Evolutionary conservation across 2,329 filamentous ascomycete species (phyloP), one percentile per base, ranked within the genome.

Genomic region (Diaporthe eres): DNA sequence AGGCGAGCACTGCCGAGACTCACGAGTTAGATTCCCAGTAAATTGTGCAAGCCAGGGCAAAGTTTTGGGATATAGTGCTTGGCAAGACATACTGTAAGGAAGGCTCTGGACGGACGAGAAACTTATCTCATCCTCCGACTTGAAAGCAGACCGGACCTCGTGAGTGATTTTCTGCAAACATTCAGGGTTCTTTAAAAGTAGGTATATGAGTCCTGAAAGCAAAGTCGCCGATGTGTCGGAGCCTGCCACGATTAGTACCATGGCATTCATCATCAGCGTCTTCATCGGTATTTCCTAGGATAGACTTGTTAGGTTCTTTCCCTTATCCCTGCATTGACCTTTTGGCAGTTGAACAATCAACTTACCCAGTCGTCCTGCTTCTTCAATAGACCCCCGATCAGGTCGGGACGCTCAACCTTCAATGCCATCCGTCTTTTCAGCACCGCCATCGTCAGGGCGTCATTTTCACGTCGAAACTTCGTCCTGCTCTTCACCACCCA

Each of bases 71-170:
- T 31, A 10, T 25, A 12, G 5, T 9, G 19, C 9, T 19, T n/a
- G 13, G 28, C 4, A 87, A 77, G 19, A 15, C 87, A 81, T 37
- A 89, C 79, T 79, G 72, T 87, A 87, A 10, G 80, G 75, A 0
- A 87, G 78, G 17, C 79, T 78, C 58, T 79, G 77, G 7, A 83
- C 79, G 8, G 80, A 81, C 1, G 76, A 72, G 22, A 85, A 78
- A 22, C 78, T 81, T 70, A 88, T 87, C 13, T 86, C 83, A 1
- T 83, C 80, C 44, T 84, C 81, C 0, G 72, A 77, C 4, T 79
- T 75, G 74, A 87, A 86, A 0, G 81, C 34, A 0, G 79, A 77
- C 4, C 85, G 82, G 10, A 87, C 79, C 78, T 89, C 87, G 0
- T 81, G 51, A 2, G 80, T 80, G 13, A 88, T 63, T 31, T 79